Base-by-base conservation (phyloP, 1,139 yeast genomes). In the Citeromyces hawaiiensis region DNA sequence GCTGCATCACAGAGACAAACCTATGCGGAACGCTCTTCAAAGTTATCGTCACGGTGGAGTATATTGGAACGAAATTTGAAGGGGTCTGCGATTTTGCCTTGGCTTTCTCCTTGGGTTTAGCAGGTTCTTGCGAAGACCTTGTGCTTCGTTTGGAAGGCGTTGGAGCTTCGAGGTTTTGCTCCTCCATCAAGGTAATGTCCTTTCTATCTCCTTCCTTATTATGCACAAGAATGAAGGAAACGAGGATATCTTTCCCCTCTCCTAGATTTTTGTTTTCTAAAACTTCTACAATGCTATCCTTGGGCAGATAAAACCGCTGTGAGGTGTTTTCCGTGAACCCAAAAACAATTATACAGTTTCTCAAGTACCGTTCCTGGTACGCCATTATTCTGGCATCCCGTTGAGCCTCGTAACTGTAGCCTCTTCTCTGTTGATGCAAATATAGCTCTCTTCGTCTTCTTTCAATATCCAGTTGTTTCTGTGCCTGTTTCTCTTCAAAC, bases 311-410 rank as follows among this genome's bases (percentile, higher is more conserved):
- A 50, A 72, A 88, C 42, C 97, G 68, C 8, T 80, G 80, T 40
- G 80, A 71, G 0, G 93, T 72, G 54, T 79, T 80, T 49, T 91
- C 97, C 33, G 70, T 70, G 59, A 78, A 88, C 56, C 91, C 98
- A 57, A 91, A 79, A 11, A 87, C 76, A 37, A 91, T 57, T 38
- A 85, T 82, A 0, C 94, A 87, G 50, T 76, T 73, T 35, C 70
- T 59, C 33, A 73, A 61, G 51, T 82, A 82, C 51, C 74, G 68
- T 48, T 79, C 88, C 51, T 82, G 94, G 48, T 82, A 81, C 0
- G 87, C 80, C 0, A 91, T 81, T 40, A 81, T 57, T 48, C 73
- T 75, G 39, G 67, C 74, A 43, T 70, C 73, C 38, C 45, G 45
- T 23, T 38, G 39, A 15, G 36, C 36, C 14, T 35, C 36, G 25